Evolutionary conservation across 192 early-diverging fungal species (phyloP).

Genomic region (Coemansia sp.): DNA sequence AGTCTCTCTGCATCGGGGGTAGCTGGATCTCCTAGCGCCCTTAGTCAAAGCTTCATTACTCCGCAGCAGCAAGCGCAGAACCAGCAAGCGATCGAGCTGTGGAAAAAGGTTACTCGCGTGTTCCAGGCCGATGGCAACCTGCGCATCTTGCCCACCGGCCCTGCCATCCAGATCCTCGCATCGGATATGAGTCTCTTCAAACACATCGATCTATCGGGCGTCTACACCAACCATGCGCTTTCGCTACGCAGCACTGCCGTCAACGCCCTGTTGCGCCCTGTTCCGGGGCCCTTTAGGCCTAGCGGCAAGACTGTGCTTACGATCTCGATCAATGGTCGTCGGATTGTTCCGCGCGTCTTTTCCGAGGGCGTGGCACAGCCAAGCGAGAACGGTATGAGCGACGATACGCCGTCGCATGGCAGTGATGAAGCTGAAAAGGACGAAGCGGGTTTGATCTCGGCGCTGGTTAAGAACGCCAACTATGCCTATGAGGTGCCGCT

Average conservation of each 20-base stretch:
- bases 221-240: slow-evolving; percentile 36
- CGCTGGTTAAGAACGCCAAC: slow-evolving; percentile 33
- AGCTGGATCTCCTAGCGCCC: slow-evolving; percentile 1
- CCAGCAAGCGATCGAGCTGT: slow-evolving; percentile 33
- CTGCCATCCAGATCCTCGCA: slow-evolving; percentile 35
- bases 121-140: slow-evolving; percentile 43
- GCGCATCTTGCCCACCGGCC: slow-evolving; percentile 24
- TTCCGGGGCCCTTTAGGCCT: slow-evolving; percentile 36
- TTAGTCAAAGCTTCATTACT: background rate
- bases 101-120: slow-evolving; percentile 44
- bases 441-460: slow-evolving; percentile 1
- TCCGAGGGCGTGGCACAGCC: slow-evolving; percentile 14
- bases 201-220: slow-evolving; percentile 28
- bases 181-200: slow-evolving; percentile 45
- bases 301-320: slow-evolving; percentile 27
- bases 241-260: slow-evolving; percentile 20
- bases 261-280: slow-evolving; percentile 32
- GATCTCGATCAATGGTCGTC: slow-evolving; percentile 29
- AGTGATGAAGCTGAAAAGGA: slow-evolving; percentile 47
- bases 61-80: slow-evolving; percentile 29
- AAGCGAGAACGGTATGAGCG: slow-evolving; percentile 20
- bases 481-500: slow-evolving; percentile 44
- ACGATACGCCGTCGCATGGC: slow-evolving; percentile 31
- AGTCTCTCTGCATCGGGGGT: background rate
- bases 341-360: slow-evolving; percentile 32